Evolutionary conservation across 306 rosid species (phyloP).

Genomic region (Adenanthera pavonina): DNA sequence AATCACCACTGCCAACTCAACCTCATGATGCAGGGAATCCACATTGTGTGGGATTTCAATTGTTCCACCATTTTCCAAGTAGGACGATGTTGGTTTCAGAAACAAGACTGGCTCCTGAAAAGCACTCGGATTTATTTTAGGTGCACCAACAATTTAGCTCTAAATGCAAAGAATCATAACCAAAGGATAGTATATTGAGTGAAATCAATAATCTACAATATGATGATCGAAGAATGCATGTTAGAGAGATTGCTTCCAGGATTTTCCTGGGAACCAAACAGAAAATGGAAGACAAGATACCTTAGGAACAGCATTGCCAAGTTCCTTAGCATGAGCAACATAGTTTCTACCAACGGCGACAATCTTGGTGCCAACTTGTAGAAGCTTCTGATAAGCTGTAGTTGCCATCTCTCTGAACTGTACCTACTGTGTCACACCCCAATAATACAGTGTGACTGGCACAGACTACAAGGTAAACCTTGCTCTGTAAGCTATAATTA

Average conservation of each 20-base stretch:
- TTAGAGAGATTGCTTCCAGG: background rate
- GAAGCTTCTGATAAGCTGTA: constrained; percentile 61
- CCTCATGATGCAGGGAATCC: constrained; percentile 88
- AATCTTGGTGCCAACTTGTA: constrained; percentile 79
- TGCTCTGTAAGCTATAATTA: too few species aligned
- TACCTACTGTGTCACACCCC: background rate
- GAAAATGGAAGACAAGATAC: constrained; percentile 39
- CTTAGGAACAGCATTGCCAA: constrained; percentile 96
- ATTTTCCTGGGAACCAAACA: background rate
- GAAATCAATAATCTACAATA: background rate
- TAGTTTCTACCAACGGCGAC: constrained; percentile 93
- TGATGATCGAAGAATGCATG: background rate
- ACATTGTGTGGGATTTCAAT: constrained; percentile 84
- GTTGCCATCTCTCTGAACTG: constrained; percentile 52
- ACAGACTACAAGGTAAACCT: too few species aligned
- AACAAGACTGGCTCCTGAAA: constrained; percentile 86
- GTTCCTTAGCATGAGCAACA: constrained; percentile 94
- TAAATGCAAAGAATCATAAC: background rate
- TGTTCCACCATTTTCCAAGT: constrained; percentile 85
- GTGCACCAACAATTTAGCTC: background rate
- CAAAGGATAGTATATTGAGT: background rate
- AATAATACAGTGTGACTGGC: too few species aligned
- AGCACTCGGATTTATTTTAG: background rate
- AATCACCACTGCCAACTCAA: constrained; percentile 92
- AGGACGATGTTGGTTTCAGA: constrained; percentile 92